Conservation (phyloP, 2,329 filamentous ascomycete genomes). For the Phyllosticta ampelicida region DNA sequence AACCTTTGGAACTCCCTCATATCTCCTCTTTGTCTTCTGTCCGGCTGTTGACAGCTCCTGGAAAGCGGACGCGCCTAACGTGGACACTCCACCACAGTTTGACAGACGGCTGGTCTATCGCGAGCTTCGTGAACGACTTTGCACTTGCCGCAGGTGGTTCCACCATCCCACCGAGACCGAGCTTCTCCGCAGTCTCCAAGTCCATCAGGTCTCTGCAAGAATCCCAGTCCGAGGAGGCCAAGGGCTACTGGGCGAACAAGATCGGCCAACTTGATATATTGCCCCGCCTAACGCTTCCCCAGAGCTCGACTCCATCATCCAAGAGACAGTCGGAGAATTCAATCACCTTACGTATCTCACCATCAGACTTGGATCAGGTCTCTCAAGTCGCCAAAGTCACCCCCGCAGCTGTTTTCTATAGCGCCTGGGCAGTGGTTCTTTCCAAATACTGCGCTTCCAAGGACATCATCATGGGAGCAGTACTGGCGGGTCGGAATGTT, state of each 20-base stretch:
- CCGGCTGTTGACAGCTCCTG: not conserved
- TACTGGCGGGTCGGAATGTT: conserved; percentile 27
- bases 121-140: conserved; percentile 2
- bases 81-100: conserved; percentile 3
- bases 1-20: not conserved
- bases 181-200: not conserved
- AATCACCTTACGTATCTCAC: not conserved
- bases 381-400: conserved; percentile 9
- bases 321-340: not conserved
- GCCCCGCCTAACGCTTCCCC: conserved; percentile 2
- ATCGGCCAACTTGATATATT: not conserved
- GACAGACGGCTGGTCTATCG: conserved; percentile 3
- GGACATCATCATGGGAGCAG: conserved; percentile 24
- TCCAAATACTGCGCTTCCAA: conserved; percentile 21
- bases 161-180: not conserved
- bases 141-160: not conserved
- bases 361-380: not conserved
- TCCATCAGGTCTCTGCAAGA: not conserved
- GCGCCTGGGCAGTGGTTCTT: conserved; percentile 29
- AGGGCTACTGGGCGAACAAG: not conserved
- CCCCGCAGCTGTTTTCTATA: conserved; percentile 17
- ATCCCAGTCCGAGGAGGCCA: not conserved
- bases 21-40: not conserved
- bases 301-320: not conserved
- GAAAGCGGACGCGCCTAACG: not conserved